A percentile compares a stretch with the other conserved stretches of the same genome.
Evolutionary conservation across 2,329 filamentous ascomycete species (phyloP).

Genomic region (Pseudogymnoascus sp.): DNA sequence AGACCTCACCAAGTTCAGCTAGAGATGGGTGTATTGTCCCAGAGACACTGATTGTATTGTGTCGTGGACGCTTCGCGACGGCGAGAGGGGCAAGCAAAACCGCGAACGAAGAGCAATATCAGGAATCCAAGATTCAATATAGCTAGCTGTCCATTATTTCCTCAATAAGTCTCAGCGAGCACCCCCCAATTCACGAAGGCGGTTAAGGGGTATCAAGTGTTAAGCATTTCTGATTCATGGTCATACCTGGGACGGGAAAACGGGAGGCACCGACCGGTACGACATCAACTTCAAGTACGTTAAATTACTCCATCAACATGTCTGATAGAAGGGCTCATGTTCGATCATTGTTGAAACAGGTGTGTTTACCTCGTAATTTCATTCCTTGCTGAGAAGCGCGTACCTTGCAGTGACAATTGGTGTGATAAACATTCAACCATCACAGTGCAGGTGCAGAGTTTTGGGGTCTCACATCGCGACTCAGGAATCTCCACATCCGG

Average conservation of each 20-base stretch:
- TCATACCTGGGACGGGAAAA: neutral
- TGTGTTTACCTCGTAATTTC: neutral
- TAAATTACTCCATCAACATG: neutral
- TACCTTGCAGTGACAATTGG: neutral
- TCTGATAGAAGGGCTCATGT: neutral
- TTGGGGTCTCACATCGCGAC: slow-evolving; percentile 3
- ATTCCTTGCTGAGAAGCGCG: neutral
- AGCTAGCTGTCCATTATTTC: neutral
- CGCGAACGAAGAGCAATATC: too few species aligned
- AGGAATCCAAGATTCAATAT: neutral
- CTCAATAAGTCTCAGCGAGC: neutral
- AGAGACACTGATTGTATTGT: neutral
- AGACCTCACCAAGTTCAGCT: neutral
- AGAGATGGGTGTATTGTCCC: neutral
- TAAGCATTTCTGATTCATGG: neutral
- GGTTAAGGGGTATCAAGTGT: neutral
- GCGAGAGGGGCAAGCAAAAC: neutral
- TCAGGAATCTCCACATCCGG: neutral
- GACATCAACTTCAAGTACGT: neutral
- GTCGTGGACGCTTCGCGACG: neutral
- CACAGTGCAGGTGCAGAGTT: neutral
- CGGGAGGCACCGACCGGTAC: neutral
- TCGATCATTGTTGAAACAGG: neutral
- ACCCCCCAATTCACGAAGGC: neutral
- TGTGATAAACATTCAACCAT: slow-evolving; percentile 3